These are phyloP conservation scores for Phyllosticta capitalensis DNA, from an alignment of 2,329 filamentous ascomycete species.

Conservation along the genomic window DNA sequence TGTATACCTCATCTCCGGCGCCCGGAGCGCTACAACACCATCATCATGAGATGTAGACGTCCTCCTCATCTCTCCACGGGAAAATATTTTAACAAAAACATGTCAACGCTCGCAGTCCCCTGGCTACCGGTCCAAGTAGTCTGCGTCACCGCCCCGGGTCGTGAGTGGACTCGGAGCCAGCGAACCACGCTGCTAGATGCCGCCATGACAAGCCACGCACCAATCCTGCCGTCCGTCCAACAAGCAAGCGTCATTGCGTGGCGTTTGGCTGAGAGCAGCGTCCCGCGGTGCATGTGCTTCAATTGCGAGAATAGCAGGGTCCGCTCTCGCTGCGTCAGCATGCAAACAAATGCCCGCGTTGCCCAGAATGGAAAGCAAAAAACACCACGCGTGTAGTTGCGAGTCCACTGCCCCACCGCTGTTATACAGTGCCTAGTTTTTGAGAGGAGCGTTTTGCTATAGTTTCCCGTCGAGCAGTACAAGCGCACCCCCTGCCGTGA, in stretches of 20 bases:
- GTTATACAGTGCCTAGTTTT: no score
- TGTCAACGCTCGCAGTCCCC: neutral
- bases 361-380: constrained; percentile 4
- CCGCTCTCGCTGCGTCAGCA: neutral
- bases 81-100: neutral
- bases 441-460: no score
- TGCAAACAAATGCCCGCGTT: constrained; percentile 1
- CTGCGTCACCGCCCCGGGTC: neutral
- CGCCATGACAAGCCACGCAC: constrained; percentile 3
- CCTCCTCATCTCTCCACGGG: constrained; percentile 2
- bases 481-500: constrained; percentile 1
- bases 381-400: neutral
- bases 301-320: neutral
- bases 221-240: neutral
- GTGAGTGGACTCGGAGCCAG: neutral
- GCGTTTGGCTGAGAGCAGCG: neutral
- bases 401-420: no score
- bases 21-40: neutral
- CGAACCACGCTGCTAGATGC: neutral
- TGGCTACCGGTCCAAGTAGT: no score
- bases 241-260: neutral
- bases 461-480: neutral
- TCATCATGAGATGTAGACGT: neutral
- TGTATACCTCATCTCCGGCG: neutral
- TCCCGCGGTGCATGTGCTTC: neutral